Conservation (phyloP, 2,329 filamentous ascomycete species). For the Teratosphaeria gauchensis region DNA sequence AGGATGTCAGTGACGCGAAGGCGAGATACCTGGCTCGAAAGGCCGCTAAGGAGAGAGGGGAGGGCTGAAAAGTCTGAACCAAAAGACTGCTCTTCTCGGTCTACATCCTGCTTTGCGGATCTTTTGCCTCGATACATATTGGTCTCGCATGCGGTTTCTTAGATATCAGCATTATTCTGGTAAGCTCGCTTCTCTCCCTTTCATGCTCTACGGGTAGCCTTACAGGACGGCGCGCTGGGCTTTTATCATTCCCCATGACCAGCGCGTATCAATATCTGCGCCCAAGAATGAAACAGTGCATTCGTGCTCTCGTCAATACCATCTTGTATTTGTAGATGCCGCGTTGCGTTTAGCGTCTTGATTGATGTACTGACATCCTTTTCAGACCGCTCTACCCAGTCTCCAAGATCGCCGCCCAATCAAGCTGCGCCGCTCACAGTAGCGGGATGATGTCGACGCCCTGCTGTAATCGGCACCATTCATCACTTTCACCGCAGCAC, state of each 20-base stretch:
- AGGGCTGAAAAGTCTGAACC: slow-evolving; percentile 11
- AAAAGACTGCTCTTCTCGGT: not conserved
- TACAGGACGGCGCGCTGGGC: slow-evolving; percentile 23
- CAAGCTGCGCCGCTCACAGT: no score
- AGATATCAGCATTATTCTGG: not conserved
- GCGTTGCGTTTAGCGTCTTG: not conserved
- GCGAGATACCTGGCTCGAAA: slow-evolving; percentile 74
- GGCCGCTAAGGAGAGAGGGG: slow-evolving; percentile 51
- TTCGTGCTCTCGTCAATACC: slow-evolving; percentile 7
- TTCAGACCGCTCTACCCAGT: not conserved
- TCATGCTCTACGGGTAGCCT: slow-evolving; percentile 6
- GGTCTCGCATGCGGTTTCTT: not conserved
- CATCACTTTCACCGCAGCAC: no score
- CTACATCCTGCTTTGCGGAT: no score
- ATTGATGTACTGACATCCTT: not conserved
- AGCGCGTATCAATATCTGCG: slow-evolving; percentile 23
- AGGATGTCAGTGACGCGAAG: slow-evolving; percentile 66
- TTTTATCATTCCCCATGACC: slow-evolving; percentile 15
- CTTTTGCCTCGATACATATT: no score
- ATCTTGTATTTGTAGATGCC: not conserved
- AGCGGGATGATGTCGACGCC: no score
- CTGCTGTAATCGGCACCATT: no score
- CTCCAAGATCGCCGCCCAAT: no score
- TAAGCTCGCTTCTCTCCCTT: not conserved
- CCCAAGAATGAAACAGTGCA: slow-evolving; percentile 20